Evolutionary conservation across 1,284 basidiomycete species (phyloP), one percentile per base, ranked within the genome.

Genomic region (Fistulina hepatica): DNA sequence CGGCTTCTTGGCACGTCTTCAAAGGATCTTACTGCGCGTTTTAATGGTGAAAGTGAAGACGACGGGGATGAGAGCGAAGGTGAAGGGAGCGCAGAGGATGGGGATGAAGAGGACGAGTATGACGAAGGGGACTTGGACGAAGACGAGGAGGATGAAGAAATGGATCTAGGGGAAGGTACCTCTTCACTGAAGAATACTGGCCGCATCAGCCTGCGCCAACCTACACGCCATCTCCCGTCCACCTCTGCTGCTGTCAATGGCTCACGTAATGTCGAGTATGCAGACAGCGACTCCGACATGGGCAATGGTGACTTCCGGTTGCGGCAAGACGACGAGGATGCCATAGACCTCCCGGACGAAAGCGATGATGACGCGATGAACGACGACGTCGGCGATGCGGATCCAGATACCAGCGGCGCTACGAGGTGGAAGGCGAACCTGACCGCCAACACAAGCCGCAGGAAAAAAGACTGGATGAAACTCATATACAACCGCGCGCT

Each of bases 391-490:
- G 69, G 65, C 9, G 65, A 65, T 13, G 65, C 57, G 4, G 58
- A 59, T 2, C n/a, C n/a, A n/a, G 63, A 57, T 3, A 64, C 58
- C 6, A 61, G 63, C 21, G 58, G 58, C 32, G 62, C 64, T 43
- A 86, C 86, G 0, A 63, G 63, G 46, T 94, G 89, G 90, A 94
- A 93, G 59, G 52, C 57, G n/a, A 70, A 83, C 50, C 64, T 94
- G 2, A 65, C 74, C 0, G 62, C 65, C 12, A 69, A 71, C 88
- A 0, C 62, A 67, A 10, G 61, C 3, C 63, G 65, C 41, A 60
- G 61, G 43, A 61, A 64, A 37, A 76, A 73, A 48, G 78, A 95
- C 53, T 84, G 92, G 71, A 90, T 83, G 57, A 78, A 80, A 35
- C 70, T 95, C 39, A 89, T 97, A 39, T 97, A 97, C 57, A 68